Conservation (phyloP, 345 rosid genomes). For the Citrus glauca region DNA sequence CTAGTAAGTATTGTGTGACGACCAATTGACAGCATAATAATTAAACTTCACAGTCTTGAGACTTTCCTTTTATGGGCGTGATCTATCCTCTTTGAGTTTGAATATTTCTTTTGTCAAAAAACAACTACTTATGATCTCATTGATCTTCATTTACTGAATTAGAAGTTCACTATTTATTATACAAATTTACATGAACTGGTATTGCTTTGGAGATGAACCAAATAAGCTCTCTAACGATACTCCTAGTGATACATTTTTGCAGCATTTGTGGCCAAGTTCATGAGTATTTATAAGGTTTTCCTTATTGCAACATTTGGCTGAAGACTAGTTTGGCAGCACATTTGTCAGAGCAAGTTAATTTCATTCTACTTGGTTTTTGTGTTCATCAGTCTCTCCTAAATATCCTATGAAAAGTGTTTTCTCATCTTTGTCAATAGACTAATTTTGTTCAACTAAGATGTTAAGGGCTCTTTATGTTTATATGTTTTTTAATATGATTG, state of each 20-base stretch:
- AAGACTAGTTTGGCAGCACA: slow-evolving; percentile 12
- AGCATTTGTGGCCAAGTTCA: slow-evolving; percentile 94
- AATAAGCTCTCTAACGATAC: background rate
- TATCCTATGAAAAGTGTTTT: background rate
- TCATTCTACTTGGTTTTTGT: background rate
- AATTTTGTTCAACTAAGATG: background rate
- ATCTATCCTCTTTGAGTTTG: background rate
- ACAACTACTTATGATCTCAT: background rate
- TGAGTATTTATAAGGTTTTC: slow-evolving; percentile 87
- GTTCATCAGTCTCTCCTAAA: background rate
- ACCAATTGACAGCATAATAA: too few species aligned
- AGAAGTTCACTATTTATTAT: background rate
- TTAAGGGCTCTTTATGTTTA: background rate
- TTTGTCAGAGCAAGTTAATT: background rate
- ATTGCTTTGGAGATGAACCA: background rate
- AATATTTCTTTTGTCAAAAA: background rate
- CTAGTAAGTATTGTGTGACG: background rate
- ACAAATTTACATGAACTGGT: background rate
- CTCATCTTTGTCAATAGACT: background rate
- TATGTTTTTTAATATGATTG: too few species aligned
- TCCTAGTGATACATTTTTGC: slow-evolving; percentile 21
- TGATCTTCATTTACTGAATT: too few species aligned
- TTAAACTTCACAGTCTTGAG: background rate
- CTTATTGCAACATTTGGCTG: slow-evolving; percentile 79
- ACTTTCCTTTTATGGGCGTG: background rate